Base-by-base conservation (phyloP, 345 rosid genomes). In the Mercurialis annua region DNA sequence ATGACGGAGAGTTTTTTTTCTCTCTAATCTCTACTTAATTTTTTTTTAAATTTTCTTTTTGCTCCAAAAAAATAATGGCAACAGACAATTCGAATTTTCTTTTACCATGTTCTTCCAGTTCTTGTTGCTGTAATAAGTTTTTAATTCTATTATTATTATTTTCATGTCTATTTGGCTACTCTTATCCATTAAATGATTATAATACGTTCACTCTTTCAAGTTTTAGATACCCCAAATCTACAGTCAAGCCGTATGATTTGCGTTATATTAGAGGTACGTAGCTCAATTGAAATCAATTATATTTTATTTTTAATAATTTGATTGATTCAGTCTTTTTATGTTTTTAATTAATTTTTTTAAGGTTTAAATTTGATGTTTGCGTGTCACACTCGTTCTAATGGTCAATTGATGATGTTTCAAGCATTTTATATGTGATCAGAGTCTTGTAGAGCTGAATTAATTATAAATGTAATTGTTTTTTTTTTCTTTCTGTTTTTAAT, bases 181-280 rank as follows among this genome's bases (percentile, higher is more conserved):
- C 68, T 57, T 14, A 43, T 49, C 68, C 83, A 40, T 6, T 49
- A 18, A 71, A 64, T 21, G 73, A 78, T 21, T 68, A 43, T 47
- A 76, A 70, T 23, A 64, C 81, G 30, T 83, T 79, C 74, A 80
- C 86, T 1, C 65, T 88, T 8, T 88, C 94, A 14, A 90, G 87
- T 83, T 82, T 88, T 69, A 76, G 86, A 59, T 90, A 87, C 69
- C 94, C 97, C 10, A 70, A 78, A 71, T 81, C 88, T 40, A 55
- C 67, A 71, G 85, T 86, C 77, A 76, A 76, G 20, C 87, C 92
- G 6, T 86, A 77, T 66, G 89, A 78, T 64, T 80, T 83, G 69
- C 88, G 87, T 73, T 88, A 88, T 71, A 81, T 88, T 56, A 82
- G 97, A 83, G 94, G 97, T 88, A 24, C 34, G 80, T 62, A 40